Conservation (phyloP, 495 filamentous ascomycete species). For the Neurospora discreta region DNA sequence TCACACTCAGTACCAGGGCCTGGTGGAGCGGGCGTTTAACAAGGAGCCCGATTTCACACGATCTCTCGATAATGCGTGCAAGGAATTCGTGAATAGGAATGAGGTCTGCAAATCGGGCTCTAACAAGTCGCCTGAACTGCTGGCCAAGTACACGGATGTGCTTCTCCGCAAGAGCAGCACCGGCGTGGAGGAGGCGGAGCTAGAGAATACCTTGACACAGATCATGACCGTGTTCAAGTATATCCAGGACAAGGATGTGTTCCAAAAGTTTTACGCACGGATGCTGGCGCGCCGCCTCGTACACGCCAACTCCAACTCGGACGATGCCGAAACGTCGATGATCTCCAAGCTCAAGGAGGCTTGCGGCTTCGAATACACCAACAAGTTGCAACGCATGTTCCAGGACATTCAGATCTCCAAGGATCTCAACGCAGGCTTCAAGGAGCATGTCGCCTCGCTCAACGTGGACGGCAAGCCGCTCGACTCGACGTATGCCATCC, state of each 20-base stretch:
- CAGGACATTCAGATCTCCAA: constrained; percentile 98
- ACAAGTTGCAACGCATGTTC: constrained; percentile 99
- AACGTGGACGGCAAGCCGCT: constrained; percentile 25
- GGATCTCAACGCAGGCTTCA: constrained; percentile 83
- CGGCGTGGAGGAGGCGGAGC: constrained; percentile 81
- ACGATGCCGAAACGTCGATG: constrained; percentile 98
- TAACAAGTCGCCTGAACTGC: constrained; percentile 83
- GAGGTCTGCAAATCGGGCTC: constrained; percentile 86
- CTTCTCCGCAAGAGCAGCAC: constrained; percentile 87
- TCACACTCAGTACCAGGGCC: constrained; percentile 80
- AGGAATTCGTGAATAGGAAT: constrained; percentile 96
- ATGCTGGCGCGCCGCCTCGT: constrained; percentile 93
- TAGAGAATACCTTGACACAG: constrained; percentile 82
- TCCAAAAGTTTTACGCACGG: constrained; percentile 98
- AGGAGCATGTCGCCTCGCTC: constrained; percentile 44
- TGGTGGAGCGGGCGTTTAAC: constrained; percentile 87
- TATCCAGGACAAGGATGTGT: constrained; percentile 99
- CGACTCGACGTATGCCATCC: constrained; percentile 73
- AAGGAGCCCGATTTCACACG: constrained; percentile 95
- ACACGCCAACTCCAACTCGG: constrained; percentile 85
- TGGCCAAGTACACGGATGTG: constrained; percentile 93
- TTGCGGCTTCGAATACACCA: constrained; percentile 97
- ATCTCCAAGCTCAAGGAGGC: constrained; percentile 98
- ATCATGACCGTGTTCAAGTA: constrained; percentile 99
- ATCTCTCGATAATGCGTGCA: constrained; percentile 92